phyloP scores from a whole-genome alignment of 2,329 filamentous ascomycete genomes.

The Diplocarpon mali region DNA sequence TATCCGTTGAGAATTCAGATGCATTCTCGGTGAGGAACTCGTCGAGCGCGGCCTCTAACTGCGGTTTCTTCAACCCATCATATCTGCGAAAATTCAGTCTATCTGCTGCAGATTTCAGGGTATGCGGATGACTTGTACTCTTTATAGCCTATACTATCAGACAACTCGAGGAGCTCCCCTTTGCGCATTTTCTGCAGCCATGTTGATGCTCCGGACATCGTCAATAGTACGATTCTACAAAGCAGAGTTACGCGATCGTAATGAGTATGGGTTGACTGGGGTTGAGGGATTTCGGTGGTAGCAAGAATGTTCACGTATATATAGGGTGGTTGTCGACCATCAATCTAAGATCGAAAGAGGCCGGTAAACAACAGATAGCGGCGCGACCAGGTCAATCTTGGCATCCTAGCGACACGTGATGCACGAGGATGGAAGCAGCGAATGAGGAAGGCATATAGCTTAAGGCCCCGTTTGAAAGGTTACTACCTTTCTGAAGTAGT shows the following conservation, averaged over 20 bases:
- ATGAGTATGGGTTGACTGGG: conserved; percentile 13
- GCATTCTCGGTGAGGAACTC: conserved; percentile 61
- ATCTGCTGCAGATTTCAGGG: conserved; percentile 4
- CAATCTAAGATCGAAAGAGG: too few species aligned
- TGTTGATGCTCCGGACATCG: conserved; percentile 53
- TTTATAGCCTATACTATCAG: conserved; percentile 56
- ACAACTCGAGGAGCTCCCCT: conserved; percentile 64
- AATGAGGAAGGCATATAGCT: not conserved
- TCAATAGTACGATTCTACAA: conserved; percentile 31
- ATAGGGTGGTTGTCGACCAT: not conserved
- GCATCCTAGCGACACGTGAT: conserved; percentile 1
- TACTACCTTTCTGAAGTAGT: too few species aligned
- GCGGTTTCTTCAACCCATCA: conserved; percentile 62
- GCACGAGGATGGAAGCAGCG: not conserved
- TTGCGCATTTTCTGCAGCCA: conserved; percentile 80
- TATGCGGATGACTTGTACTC: conserved; percentile 46
- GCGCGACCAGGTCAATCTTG: too few species aligned
- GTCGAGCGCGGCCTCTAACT: conserved; percentile 67
- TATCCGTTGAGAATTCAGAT: conserved; percentile 49
- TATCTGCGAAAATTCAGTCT: conserved; percentile 38
- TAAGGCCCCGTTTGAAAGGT: not conserved
- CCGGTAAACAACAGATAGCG: not conserved
- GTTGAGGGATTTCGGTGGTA: conserved; percentile 7
- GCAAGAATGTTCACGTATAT: conserved; percentile 5
- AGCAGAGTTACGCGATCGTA: conserved; percentile 36